Conservation (phyloP, 2,329 filamentous ascomycete genomes). For the Cryphonectria parasitica region DNA sequence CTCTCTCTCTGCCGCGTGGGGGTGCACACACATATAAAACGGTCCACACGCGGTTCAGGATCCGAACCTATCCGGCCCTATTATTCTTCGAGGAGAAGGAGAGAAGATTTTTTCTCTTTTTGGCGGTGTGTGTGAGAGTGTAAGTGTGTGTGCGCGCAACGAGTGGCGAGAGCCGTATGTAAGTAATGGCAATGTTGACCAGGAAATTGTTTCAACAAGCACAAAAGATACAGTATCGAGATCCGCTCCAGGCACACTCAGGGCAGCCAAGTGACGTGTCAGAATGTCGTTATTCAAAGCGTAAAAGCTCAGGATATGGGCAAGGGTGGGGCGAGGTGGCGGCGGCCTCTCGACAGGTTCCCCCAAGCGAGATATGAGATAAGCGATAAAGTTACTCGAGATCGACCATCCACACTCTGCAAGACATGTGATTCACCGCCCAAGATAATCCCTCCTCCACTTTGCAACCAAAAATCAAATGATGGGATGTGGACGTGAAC, state of each 20-base stretch:
- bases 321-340: neutral
- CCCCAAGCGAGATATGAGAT: neutral
- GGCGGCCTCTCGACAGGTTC: neutral
- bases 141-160: neutral
- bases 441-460: neutral
- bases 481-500: neutral
- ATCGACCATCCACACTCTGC: neutral
- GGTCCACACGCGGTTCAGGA: neutral
- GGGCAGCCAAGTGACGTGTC: conserved; percentile 1
- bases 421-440: neutral
- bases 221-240: neutral
- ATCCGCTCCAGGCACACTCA: neutral
- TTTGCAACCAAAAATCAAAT: neutral
- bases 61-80: neutral
- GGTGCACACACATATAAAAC: neutral
- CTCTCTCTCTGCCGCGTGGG: neutral
- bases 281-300: neutral
- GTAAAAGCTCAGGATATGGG: neutral
- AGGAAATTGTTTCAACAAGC: neutral
- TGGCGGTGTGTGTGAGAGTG: neutral
- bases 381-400: neutral
- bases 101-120: neutral
- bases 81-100: neutral
- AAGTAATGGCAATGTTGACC: neutral
- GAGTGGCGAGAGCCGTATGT: neutral